A percentile compares a stretch with the other conserved stretches of the same genome.
phyloP scores from a whole-genome alignment of 768 basidiomycete species.

The Jaapia argillacea region DNA sequence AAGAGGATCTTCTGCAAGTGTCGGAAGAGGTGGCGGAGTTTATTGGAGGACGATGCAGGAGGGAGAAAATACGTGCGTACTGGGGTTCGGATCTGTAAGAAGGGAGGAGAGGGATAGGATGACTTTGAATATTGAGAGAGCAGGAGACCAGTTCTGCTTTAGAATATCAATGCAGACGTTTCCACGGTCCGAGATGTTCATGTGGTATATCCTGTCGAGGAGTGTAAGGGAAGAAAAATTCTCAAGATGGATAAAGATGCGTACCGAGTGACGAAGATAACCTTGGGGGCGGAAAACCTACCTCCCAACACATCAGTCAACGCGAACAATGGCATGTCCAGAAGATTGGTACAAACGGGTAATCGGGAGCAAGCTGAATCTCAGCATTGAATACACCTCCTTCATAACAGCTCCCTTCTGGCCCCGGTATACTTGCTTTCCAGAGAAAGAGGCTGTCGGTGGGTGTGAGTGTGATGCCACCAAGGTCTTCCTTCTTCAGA shows the following conservation, averaged over 20 bases:
- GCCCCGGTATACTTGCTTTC: conserved; percentile 74
- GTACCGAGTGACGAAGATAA: conserved; percentile 65
- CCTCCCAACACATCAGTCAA: too few relatives aligned
- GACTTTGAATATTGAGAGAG: conserved; percentile 88
- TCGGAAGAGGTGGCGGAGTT: too few relatives aligned
- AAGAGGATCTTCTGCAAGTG: conserved; percentile 52
- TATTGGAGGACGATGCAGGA: too few relatives aligned
- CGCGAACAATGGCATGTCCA: too few relatives aligned
- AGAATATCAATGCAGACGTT: conserved; percentile 85
- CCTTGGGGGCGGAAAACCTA: conserved; percentile 74
- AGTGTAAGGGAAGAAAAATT: background rate
- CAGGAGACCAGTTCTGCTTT: conserved; percentile 92
- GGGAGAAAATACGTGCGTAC: conserved; percentile 30
- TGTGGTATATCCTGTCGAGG: conserved; percentile 65
- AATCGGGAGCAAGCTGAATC: conserved; percentile 58
- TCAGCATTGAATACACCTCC: conserved; percentile 67
- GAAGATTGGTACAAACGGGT: conserved; percentile 64
- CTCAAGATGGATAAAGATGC: conserved; percentile 10
- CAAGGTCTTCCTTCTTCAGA: conserved; percentile 75
- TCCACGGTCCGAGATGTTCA: conserved; percentile 80
- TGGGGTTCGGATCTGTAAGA: conserved; percentile 89
- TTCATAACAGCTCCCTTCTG: conserved; percentile 75
- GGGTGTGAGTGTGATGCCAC: conserved; percentile 59
- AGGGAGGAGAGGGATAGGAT: conserved; percentile 89
- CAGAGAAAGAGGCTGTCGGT: conserved; percentile 57